Evolutionary conservation across 2,329 filamentous ascomycete species (phyloP), one percentile per base, ranked within the genome.

Genomic region (Pseudocercospora musae): DNA sequence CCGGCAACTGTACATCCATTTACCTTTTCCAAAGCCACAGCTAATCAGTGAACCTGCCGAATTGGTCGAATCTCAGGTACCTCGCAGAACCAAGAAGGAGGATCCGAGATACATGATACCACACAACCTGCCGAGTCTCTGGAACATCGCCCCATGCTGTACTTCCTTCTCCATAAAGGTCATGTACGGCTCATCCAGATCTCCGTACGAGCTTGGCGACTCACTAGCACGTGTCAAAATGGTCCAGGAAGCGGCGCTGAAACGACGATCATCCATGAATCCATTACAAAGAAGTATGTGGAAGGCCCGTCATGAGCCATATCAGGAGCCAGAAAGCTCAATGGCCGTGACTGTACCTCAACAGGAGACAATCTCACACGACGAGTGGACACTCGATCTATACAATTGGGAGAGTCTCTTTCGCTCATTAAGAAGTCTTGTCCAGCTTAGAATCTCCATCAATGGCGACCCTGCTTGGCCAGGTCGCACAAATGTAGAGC

Each of bases 401-500:
- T 31, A 54, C 20, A 23, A 62, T 7, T 73, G 71, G 72, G 55
- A 60, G 5, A 23, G 53, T 6, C 50, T 72, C 13, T 68, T 75
- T 18, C 55, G 62, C 8, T 59, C 53, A 8, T 70, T 69, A 57
- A 52, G 55, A 21, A 67, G 48, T 31, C 65, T 63, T 42, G 57
- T 42, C 3, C 62, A 42, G 29, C 55, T 76, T 13, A 68, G 63
- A 4, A 53, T 75, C 5, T 66, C 66, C n/a, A 53, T 68, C 37
- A 63, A 68, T 37, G 71, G 70, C 31, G 67, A 74, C 27, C 59
- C 71, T n/a, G 62, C 48, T 3, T 75, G 74, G 74, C 65, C 68
- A 11, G 72, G 71, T 6, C 65, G 66, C 21, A 71, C 66, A 5
- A 58, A 62, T 4, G 55, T 72, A 25, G 73, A 75, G 65, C 59